phyloP scores from a whole-genome alignment of 2,329 filamentous ascomycete species.

The Fusarium agapanthi region DNA sequence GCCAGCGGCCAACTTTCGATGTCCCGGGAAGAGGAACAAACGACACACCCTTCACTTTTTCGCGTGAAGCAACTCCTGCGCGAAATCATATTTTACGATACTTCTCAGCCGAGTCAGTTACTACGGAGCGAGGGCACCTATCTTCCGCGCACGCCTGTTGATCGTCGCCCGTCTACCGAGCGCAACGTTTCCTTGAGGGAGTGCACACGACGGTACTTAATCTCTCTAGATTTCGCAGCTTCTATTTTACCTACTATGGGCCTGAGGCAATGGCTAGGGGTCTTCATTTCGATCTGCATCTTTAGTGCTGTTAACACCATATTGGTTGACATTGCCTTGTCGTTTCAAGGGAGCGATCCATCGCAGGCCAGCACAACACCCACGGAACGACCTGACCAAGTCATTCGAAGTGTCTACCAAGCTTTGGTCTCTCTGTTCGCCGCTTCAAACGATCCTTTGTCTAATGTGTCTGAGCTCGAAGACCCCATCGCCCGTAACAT shows the following conservation, averaged over 20 bases:
- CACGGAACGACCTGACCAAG: conserved; percentile 32
- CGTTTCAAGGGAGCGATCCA: conserved; percentile 21
- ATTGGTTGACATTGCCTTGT: conserved; percentile 54
- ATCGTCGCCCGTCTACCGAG: conserved; percentile 56
- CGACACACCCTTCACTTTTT: conserved; percentile 60
- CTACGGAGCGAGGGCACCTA: conserved; percentile 42
- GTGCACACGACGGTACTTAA: conserved; percentile 61
- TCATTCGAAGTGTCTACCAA: conserved; percentile 61
- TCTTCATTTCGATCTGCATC: conserved; percentile 65
- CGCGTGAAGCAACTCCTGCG: conserved; percentile 64
- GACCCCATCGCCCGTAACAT: conserved; percentile 54
- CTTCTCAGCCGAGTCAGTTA: conserved; percentile 58
- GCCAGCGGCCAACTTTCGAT: conserved; percentile 59
- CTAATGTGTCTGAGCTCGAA: conserved; percentile 54
- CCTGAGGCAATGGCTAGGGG: conserved; percentile 58
- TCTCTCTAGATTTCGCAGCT: conserved; percentile 59
- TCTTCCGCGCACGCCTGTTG: conserved; percentile 46
- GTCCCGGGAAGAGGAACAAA: conserved; percentile 58
- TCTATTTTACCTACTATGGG: conserved; percentile 50
- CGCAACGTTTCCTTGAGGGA: conserved; percentile 59
- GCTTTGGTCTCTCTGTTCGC: conserved; percentile 60
- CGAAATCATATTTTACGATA: conserved; percentile 63
- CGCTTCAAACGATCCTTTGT: conserved; percentile 54
- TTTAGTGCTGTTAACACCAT: conserved; percentile 65
- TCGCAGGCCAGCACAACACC: conserved; percentile 8